phyloP scores from a whole-genome alignment of 2,329 filamentous ascomycete genomes.

The Aspergillus japonicus region DNA sequence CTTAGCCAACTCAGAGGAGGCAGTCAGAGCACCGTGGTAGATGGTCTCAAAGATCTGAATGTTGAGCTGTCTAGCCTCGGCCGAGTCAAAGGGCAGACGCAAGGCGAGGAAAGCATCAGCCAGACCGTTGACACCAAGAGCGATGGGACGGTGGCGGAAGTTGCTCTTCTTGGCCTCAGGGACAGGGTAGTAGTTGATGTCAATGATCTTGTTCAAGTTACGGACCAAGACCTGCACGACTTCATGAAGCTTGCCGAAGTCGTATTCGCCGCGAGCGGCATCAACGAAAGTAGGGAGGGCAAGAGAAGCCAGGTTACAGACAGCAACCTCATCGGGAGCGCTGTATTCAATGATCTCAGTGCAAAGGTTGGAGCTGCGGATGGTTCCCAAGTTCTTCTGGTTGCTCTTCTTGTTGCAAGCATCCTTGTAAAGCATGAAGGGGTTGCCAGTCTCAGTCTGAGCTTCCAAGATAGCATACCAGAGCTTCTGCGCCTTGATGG shows the following conservation, averaged over 20 bases:
- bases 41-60: slow-evolving; percentile 99
- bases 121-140: slow-evolving; percentile 94
- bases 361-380: slow-evolving; percentile 97
- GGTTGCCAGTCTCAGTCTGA: slow-evolving; percentile 97
- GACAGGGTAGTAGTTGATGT: slow-evolving; percentile 98
- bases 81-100: slow-evolving; percentile 93
- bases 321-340: slow-evolving; percentile 95
- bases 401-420: slow-evolving; percentile 98
- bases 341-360: slow-evolving; percentile 98
- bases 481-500: slow-evolving; percentile 95
- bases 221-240: slow-evolving; percentile 87
- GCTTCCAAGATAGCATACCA: slow-evolving; percentile 99
- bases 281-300: slow-evolving; percentile 90
- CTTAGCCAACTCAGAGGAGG: slow-evolving; percentile 83
- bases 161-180: slow-evolving; percentile 92
- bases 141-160: slow-evolving; percentile 93
- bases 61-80: slow-evolving; percentile 90
- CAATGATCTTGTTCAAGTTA: slow-evolving; percentile 98
- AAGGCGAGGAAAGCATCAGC: slow-evolving; percentile 97
- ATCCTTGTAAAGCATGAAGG: slow-evolving; percentile 99
- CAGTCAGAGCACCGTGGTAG: slow-evolving; percentile 91
- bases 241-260: slow-evolving; percentile 96
- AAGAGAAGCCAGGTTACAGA: slow-evolving; percentile 95
- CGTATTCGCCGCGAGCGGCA: slow-evolving; percentile 77
- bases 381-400: slow-evolving; percentile 99